phyloP scores from a whole-genome alignment of 2,329 filamentous ascomycete species.

The Aspergillus amoenus region DNA sequence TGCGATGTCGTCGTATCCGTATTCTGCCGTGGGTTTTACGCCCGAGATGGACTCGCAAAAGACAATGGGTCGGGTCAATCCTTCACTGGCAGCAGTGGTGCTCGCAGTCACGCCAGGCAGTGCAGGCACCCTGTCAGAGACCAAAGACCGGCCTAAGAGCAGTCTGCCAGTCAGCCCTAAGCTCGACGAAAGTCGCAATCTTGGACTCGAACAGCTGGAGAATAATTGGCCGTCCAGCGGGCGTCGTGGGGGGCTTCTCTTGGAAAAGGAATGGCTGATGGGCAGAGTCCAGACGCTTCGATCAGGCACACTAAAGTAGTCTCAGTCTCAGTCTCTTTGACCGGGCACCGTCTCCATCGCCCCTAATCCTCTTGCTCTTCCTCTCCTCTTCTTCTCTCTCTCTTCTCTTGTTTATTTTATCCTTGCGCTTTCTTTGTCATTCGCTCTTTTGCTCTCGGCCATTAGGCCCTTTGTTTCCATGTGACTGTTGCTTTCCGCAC shows the following conservation, averaged over 20 bases:
- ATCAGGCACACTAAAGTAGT: conserved; percentile 6
- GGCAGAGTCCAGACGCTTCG: conserved; percentile 14
- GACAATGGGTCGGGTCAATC: too few relatives aligned
- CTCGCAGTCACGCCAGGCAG: too few relatives aligned
- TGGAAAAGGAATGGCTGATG: not conserved
- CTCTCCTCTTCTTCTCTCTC: not conserved
- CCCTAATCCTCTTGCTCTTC: conserved; percentile 1
- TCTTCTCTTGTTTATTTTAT: not conserved
- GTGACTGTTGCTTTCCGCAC: not conserved
- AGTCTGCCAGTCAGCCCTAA: not conserved
- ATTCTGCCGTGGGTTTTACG: too few relatives aligned
- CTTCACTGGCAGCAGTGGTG: too few relatives aligned
- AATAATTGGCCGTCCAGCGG: not conserved
- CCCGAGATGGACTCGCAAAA: too few relatives aligned
- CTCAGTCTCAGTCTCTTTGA: not conserved
- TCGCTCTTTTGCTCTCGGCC: not conserved
- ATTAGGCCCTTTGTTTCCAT: not conserved
- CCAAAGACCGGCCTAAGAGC: too few relatives aligned
- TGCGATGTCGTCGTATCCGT: too few relatives aligned
- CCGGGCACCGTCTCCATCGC: not conserved
- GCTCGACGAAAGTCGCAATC: not conserved
- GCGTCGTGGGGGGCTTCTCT: not conserved
- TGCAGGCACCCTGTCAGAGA: too few relatives aligned
- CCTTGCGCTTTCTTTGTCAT: not conserved
- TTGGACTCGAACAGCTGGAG: not conserved